These are phyloP conservation scores for Canavalia gladiata DNA, from an alignment of 306 rosid species.

Conservation along the genomic window DNA sequence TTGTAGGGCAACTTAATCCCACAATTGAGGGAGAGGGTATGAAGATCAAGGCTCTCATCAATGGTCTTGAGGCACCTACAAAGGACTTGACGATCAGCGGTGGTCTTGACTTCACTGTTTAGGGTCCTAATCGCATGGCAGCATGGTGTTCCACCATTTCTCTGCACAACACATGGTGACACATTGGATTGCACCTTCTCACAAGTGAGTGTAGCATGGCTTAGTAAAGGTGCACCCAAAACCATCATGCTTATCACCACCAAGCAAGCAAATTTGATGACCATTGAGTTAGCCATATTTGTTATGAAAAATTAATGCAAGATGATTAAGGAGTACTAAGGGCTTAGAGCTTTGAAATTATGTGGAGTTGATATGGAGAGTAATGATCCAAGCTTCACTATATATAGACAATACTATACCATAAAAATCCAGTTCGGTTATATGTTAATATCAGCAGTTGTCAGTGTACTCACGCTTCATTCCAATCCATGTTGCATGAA, in stretches of 20 bases:
- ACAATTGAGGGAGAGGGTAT: not conserved
- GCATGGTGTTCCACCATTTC: not conserved
- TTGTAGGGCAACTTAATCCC: slow-evolving; percentile 52
- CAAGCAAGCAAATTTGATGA: not conserved
- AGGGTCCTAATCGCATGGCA: not conserved
- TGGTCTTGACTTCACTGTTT: not conserved
- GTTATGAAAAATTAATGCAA: not conserved
- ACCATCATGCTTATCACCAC: slow-evolving; percentile 2
- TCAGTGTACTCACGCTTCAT: too few species aligned
- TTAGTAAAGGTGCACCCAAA: not conserved
- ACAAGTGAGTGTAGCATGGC: not conserved
- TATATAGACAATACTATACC: too few species aligned
- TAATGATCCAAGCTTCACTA: too few species aligned
- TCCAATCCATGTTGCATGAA: too few species aligned
- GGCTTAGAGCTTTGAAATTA: not conserved
- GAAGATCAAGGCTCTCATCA: not conserved
- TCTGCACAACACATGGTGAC: not conserved
- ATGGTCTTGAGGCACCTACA: not conserved
- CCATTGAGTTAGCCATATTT: slow-evolving; percentile 3
- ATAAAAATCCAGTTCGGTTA: too few species aligned
- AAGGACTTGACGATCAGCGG: not conserved
- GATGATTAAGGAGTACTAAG: not conserved
- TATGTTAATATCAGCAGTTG: too few species aligned
- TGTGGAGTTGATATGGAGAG: too few species aligned
- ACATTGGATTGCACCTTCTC: not conserved